A percentile compares a stretch with the other conserved stretches of the same genome.
Conservation (phyloP, 441 rosid species). For the Erysimum cheiri region DNA sequence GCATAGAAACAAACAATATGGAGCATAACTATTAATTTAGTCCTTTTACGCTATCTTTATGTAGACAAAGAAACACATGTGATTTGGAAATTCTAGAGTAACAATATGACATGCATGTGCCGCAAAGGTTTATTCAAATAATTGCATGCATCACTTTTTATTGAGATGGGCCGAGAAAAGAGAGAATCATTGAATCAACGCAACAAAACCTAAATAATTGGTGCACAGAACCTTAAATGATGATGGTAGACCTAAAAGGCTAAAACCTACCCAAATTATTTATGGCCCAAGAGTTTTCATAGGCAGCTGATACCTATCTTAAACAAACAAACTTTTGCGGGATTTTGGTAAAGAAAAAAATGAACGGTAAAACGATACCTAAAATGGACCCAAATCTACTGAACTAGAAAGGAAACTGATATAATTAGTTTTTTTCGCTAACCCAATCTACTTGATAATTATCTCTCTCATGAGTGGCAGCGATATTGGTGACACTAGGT, state of each 20-base stretch:
- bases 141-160: conserved; percentile 34
- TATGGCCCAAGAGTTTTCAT: conserved; percentile 24
- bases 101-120: conserved; percentile 33
- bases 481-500: no score
- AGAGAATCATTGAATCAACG: conserved; percentile 25
- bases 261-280: conserved; percentile 22
- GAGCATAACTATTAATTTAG: neutral
- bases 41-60: conserved; percentile 16
- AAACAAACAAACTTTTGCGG: neutral
- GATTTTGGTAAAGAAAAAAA: neutral
- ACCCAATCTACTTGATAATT: no score
- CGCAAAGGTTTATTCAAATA: conserved; percentile 28
- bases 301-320: conserved; percentile 8
- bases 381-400: neutral
- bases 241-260: conserved; percentile 32
- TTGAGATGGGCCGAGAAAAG: conserved; percentile 35
- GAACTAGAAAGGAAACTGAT: neutral
- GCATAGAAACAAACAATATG: conserved; percentile 26
- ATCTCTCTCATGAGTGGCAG: no score
- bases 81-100: conserved; percentile 21
- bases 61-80: conserved; percentile 24
- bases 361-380: neutral
- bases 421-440: no score
- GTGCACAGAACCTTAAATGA: conserved; percentile 30
- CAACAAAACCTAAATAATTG: conserved; percentile 36